phyloP scores from a whole-genome alignment of 116 monocot genomes.

The Phalaenopsis hybrid region DNA sequence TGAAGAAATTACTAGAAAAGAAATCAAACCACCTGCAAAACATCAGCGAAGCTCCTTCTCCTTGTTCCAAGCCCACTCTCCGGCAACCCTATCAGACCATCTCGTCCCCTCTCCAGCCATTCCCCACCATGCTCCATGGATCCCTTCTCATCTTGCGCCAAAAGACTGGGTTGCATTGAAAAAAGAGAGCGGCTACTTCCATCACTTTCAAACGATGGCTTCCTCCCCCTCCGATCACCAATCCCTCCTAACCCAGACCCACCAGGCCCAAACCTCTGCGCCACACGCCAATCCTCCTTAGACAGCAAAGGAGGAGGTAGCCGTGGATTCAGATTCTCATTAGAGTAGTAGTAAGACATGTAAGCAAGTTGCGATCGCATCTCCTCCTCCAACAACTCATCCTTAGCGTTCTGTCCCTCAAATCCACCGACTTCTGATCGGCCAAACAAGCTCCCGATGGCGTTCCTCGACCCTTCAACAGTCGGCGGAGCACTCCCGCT shows the following conservation, averaged over 20 bases:
- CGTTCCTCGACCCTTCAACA: slow-evolving; percentile 41
- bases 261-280: slow-evolving; percentile 12
- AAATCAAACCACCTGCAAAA: slow-evolving; percentile 20
- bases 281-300: slow-evolving; percentile 30
- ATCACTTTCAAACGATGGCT: slow-evolving; percentile 2
- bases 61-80: slow-evolving; percentile 13
- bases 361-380: slow-evolving; percentile 48
- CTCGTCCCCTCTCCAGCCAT: slow-evolving; percentile 13
- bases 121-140: background rate
- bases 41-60: slow-evolving; percentile 37
- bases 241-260: slow-evolving; percentile 20
- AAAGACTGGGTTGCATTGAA: slow-evolving; percentile 18
- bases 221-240: slow-evolving; percentile 16
- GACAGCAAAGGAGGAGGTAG: slow-evolving; percentile 33
- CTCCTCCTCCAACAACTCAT: slow-evolving; percentile 29
- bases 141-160: background rate
- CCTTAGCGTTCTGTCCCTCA: background rate
- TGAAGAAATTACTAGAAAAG: background rate
- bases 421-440: background rate
- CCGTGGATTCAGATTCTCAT: slow-evolving; percentile 43
- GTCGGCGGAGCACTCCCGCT: slow-evolving; percentile 62
- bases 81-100: slow-evolving; percentile 14
- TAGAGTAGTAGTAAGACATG: slow-evolving; percentile 45
- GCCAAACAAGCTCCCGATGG: slow-evolving; percentile 28
- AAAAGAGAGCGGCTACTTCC: slow-evolving; percentile 22